These are phyloP conservation scores for Leccinum arenicola DNA, from an alignment of 768 basidiomycete species.

Conservation along the genomic window DNA sequence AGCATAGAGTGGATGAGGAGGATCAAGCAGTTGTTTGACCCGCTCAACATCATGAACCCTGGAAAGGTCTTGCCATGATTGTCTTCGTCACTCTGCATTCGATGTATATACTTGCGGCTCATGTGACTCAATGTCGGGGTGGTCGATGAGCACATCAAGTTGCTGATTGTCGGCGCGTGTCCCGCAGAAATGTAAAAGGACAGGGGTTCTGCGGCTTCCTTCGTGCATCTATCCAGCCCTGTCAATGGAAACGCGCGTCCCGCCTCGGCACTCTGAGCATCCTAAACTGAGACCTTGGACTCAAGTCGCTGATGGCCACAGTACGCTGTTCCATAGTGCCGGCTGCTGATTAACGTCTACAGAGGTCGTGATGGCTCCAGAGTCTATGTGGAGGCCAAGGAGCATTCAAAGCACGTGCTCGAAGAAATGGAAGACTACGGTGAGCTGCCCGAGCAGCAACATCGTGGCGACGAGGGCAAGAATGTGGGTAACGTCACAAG, in stretches of 20 bases:
- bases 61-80: slow-evolving; percentile 62
- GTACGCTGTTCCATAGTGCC: neutral
- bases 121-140: neutral
- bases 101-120: neutral
- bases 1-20: slow-evolving; percentile 88
- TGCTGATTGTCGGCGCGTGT: slow-evolving; percentile 5
- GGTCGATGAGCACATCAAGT: slow-evolving; percentile 7
- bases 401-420: slow-evolving; percentile 23
- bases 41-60: slow-evolving; percentile 90
- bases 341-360: neutral
- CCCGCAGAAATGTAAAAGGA: slow-evolving; percentile 8
- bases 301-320: slow-evolving; percentile 18
- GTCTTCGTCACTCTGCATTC: neutral
- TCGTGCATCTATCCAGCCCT: slow-evolving; percentile 1
- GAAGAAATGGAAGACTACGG: slow-evolving; percentile 19
- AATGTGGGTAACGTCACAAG: slow-evolving; percentile 23
- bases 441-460: slow-evolving; percentile 16
- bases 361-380: slow-evolving; percentile 10
- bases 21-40: slow-evolving; percentile 88
- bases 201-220: neutral
- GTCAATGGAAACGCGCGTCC: slow-evolving; percentile 16
- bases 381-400: slow-evolving; percentile 21
- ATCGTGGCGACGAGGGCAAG: slow-evolving; percentile 1
- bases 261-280: neutral
- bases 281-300: neutral